phyloP scores from a whole-genome alignment of 306 rosid genomes.

The Benincasa hispida region DNA sequence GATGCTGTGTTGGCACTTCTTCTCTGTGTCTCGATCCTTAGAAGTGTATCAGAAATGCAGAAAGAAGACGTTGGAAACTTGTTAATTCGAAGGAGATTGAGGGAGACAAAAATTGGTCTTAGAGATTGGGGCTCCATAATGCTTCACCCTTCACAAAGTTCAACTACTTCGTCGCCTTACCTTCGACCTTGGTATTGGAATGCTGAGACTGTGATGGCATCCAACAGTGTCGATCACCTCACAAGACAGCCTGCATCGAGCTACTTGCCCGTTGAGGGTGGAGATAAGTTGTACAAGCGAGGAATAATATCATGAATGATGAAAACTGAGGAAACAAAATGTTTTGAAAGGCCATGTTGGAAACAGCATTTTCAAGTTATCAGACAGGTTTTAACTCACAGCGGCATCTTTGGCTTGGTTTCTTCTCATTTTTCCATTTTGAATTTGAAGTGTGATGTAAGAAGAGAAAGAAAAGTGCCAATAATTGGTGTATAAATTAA shows the following conservation, averaged over 20 bases:
- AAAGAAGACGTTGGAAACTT: conserved; percentile 64
- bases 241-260: conserved; percentile 32
- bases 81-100: conserved; percentile 63
- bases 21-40: conserved; percentile 58
- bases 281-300: conserved; percentile 58
- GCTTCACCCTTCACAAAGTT: conserved; percentile 41
- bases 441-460: background rate
- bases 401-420: background rate
- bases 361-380: background rate
- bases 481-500: background rate
- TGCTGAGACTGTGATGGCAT: conserved; percentile 32
- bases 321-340: background rate
- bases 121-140: conserved; percentile 81
- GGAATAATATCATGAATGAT: conserved; percentile 37
- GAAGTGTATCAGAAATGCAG: conserved; percentile 61
- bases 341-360: background rate
- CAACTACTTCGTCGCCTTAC: conserved; percentile 37
- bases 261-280: conserved; percentile 60
- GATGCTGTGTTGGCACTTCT: conserved; percentile 67
- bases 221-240: conserved; percentile 23
- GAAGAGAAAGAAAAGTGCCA: background rate
- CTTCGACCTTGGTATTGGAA: conserved; percentile 80
- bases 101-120: conserved; percentile 43
- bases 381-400: background rate
- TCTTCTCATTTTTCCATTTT: background rate